phyloP scores from a whole-genome alignment of 345 rosid species.

The Eucalyptus marginata region DNA sequence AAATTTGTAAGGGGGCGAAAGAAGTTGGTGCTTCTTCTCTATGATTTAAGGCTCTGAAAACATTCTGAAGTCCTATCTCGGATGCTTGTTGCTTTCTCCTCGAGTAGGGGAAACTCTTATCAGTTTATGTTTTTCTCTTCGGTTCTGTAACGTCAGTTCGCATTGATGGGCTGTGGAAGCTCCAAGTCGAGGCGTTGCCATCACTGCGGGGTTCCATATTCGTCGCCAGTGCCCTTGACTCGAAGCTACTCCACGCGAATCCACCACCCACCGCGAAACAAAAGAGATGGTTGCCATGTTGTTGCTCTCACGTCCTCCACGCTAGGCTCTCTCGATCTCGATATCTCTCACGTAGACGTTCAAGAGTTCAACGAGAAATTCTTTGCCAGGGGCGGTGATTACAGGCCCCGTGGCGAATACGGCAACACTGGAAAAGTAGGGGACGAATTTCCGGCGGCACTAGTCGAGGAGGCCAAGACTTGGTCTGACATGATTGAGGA shows the following conservation, averaged over 20 bases:
- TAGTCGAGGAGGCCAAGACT: slow-evolving; percentile 63
- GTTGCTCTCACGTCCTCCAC: slow-evolving; percentile 74
- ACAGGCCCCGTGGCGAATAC: background rate
- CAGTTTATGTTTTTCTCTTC: background rate
- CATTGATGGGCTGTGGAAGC: slow-evolving; percentile 74
- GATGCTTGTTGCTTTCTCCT: background rate
- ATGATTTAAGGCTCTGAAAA: background rate
- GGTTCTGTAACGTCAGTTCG: background rate
- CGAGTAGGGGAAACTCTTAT: background rate
- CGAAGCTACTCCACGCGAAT: slow-evolving; percentile 60
- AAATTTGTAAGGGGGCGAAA: background rate
- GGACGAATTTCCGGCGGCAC: slow-evolving; percentile 19
- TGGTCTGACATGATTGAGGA: slow-evolving; percentile 80
- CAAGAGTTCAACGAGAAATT: background rate
- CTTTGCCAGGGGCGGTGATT: background rate
- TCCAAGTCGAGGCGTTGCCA: slow-evolving; percentile 69
- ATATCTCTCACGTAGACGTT: slow-evolving; percentile 1
- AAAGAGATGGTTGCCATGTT: slow-evolving; percentile 50
- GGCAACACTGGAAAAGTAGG: background rate
- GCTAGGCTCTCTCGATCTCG: slow-evolving; percentile 59
- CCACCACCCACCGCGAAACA: slow-evolving; percentile 43
- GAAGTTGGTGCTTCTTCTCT: background rate
- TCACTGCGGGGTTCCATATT: slow-evolving; percentile 44
- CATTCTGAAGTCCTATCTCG: background rate
- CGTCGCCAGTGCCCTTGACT: slow-evolving; percentile 21